Base-by-base conservation (phyloP, 805 yeast species). In the Saccharomycopsis fodiens region DNA sequence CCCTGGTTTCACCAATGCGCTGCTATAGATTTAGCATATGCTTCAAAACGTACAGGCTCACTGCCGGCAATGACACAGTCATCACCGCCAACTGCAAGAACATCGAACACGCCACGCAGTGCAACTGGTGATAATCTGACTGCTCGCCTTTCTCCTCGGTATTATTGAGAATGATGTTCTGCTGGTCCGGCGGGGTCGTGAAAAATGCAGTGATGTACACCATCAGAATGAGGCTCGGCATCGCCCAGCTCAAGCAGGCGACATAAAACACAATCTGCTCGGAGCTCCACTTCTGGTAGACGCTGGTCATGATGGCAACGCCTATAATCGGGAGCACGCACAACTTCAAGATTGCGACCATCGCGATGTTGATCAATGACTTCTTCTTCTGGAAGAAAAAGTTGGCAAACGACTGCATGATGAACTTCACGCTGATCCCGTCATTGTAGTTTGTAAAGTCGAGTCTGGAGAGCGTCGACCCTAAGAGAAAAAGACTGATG, bases 221-320 rank as follows among this genome's bases (percentile, higher is more conserved):
- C 56, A 88, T 81, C 0, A 93, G 71, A 0, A 96, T 88, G 0
- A 96, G 93, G 45, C 85, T 80, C 0, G 97, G 97, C 48, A 86
- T 73, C 0, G 89, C 83, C 62, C 82, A 83, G 13, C 81, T 76
- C 23, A 88, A 67, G 23, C 84, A 82, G 57, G 83, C 70, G 3
- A 89, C 79, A 55, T 88, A 82, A 10, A 15, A 34, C 81, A 71
- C 7, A 85, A 71, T 46, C 64, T 57, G 5, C 86, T 71, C 3
- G 60, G 57, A 40, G 54, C 71, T 29, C 64, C 66, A 27, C 65
- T 41, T 40, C 20, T 31, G n/a, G 31, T 74, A 57, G 17, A 89
- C 57, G 37, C 79, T 79, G n/a, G 85, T 72, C 4, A 74, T 69
- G 70, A 82, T 73, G 0, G 76, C 70, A 4, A 80, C 68, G 0